Conservation (phyloP, 2,329 filamentous ascomycete species). For the Fusarium xyrophilum region DNA sequence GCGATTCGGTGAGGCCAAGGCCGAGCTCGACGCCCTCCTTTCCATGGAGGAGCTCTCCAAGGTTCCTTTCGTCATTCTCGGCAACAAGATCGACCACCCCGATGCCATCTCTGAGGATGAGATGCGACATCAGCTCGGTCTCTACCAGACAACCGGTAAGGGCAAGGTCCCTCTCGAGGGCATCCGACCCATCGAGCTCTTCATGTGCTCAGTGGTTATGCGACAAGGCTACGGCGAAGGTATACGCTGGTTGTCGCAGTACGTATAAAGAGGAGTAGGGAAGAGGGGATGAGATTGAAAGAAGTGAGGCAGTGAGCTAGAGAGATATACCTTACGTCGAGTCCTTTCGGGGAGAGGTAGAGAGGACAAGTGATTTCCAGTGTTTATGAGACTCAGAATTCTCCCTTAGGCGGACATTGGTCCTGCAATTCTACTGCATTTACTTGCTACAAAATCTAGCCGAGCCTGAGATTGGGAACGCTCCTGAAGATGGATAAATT, state of each 20-base stretch:
- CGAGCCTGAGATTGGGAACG: not conserved
- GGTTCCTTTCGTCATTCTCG: slow-evolving; percentile 94
- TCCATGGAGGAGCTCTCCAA: slow-evolving; percentile 96
- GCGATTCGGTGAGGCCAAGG: slow-evolving; percentile 92
- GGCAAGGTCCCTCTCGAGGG: slow-evolving; percentile 92
- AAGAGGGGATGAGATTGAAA: not conserved
- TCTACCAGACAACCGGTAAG: slow-evolving; percentile 97
- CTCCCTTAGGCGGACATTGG: slow-evolving; percentile 46
- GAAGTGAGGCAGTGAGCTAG: slow-evolving; percentile 9
- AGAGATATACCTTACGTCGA: slow-evolving; percentile 34
- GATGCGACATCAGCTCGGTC: slow-evolving; percentile 85
- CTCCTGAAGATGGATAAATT: slow-evolving; percentile 19
- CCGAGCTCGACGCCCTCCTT: slow-evolving; percentile 92
- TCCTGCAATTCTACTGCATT: slow-evolving; percentile 44
- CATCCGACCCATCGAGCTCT: slow-evolving; percentile 93
- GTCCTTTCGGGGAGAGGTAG: slow-evolving; percentile 24
- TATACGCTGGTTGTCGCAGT: slow-evolving; percentile 92
- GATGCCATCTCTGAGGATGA: slow-evolving; percentile 96
- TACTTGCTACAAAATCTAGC: slow-evolving; percentile 16
- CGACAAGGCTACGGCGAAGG: slow-evolving; percentile 92
- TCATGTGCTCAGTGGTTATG: slow-evolving; percentile 99
- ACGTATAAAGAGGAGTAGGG: slow-evolving; percentile 70
- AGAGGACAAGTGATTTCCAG: slow-evolving; percentile 35
- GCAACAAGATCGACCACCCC: slow-evolving; percentile 99
- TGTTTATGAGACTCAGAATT: slow-evolving; percentile 48